Percentiles rank a stretch among this genome's conserved stretches.
These are phyloP conservation scores for Psophocarpus tetragonolobus DNA, from an alignment of 306 rosid genomes.

Conservation along the genomic window DNA sequence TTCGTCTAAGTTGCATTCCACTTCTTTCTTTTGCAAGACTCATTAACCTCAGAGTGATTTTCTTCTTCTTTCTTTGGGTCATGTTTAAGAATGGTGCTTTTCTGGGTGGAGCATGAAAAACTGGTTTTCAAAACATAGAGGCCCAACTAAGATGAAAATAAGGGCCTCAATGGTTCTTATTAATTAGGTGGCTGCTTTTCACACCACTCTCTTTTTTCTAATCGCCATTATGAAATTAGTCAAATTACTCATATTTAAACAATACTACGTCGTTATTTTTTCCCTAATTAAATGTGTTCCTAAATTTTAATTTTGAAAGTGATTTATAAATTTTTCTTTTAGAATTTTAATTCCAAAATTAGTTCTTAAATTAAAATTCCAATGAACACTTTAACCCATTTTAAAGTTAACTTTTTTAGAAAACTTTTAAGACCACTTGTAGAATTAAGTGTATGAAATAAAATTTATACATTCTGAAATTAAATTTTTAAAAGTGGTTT, in stretches of 20 bases:
- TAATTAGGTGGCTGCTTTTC: background rate
- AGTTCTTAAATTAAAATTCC: background rate
- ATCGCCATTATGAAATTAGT: background rate
- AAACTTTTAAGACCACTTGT: too few species aligned
- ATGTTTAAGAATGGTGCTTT: too few species aligned
- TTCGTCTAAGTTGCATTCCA: background rate
- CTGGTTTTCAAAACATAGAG: background rate
- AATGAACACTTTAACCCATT: too few species aligned
- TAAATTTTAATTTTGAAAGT: background rate
- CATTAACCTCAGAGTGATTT: background rate
- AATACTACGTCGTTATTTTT: background rate
- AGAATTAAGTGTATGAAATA: too few species aligned
- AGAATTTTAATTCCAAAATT: background rate
- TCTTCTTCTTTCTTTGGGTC: too few species aligned
- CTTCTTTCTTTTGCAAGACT: background rate
- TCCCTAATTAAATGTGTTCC: background rate
- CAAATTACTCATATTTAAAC: background rate
- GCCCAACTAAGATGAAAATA: background rate
- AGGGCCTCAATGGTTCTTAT: background rate
- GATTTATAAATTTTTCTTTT: background rate
- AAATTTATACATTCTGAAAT: too few species aligned
- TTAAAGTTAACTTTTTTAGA: too few species aligned
- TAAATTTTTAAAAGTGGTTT: background rate
- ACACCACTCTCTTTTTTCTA: background rate
- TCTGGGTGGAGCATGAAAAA: background rate